phyloP scores from a whole-genome alignment of 2,329 filamentous ascomycete species.

The Purpureocillium lavendulum region DNA sequence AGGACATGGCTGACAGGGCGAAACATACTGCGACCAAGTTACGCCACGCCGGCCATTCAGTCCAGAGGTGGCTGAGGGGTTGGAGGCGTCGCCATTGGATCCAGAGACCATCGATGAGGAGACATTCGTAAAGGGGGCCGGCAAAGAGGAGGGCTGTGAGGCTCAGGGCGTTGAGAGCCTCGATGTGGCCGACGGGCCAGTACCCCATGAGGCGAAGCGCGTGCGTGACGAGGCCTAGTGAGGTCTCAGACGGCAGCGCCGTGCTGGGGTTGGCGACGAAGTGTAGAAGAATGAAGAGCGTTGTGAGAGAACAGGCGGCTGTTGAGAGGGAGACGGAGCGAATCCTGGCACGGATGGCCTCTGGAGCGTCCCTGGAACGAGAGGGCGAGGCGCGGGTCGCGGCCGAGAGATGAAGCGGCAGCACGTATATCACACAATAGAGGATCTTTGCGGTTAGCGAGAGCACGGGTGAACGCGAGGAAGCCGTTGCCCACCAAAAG shows the following conservation, averaged over 20 bases:
- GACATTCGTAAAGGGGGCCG: slow-evolving; percentile 74
- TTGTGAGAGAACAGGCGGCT: slow-evolving; percentile 55
- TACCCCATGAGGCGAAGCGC: slow-evolving; percentile 63
- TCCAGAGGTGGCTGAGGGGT: slow-evolving; percentile 50
- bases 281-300: slow-evolving; percentile 51
- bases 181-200: slow-evolving; percentile 64
- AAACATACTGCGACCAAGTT: slow-evolving; percentile 73
- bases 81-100: slow-evolving; percentile 50
- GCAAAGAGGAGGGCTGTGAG: slow-evolving; percentile 74
- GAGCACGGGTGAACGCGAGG: neutral
- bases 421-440: slow-evolving; percentile 84
- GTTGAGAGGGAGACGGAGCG: slow-evolving; percentile 72
- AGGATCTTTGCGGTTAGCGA: slow-evolving; percentile 38
- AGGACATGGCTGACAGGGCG: neutral
- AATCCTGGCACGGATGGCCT: slow-evolving; percentile 81
- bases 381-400: slow-evolving; percentile 71
- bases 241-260: neutral
- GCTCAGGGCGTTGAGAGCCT: slow-evolving; percentile 55
- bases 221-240: too few relatives aligned
- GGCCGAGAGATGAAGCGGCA: slow-evolving; percentile 79
- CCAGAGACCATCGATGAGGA: slow-evolving; percentile 66
- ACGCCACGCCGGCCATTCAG: slow-evolving; percentile 74
- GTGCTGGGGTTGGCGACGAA: neutral
- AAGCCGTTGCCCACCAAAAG: slow-evolving; percentile 16
- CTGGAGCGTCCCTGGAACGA: slow-evolving; percentile 78